A percentile compares a stretch with the other conserved stretches of the same genome.
These are phyloP conservation scores for Trichosporon inkin DNA, from an alignment of 1,284 basidiomycete species.

Conservation along the genomic window DNA sequence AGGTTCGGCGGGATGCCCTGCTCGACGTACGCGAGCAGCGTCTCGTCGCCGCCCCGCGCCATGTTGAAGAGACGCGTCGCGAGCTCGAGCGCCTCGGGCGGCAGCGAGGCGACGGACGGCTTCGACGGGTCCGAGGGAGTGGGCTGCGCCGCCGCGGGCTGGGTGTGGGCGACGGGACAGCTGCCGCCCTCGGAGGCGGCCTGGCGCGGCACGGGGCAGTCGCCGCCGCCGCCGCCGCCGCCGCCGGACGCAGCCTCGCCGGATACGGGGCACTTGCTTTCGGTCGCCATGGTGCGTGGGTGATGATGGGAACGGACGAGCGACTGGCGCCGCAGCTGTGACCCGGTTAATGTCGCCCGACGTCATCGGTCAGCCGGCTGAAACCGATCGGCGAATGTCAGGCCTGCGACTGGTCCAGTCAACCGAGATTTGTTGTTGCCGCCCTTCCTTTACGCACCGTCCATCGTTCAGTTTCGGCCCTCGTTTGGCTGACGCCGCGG, in stretches of 20 bases:
- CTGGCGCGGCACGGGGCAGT: not conserved
- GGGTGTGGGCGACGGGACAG: not conserved
- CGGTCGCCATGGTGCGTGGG: not conserved
- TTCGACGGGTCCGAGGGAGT: not conserved
- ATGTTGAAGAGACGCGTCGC: slow-evolving; percentile 72
- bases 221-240: not conserved
- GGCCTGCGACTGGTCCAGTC: slow-evolving; percentile 2
- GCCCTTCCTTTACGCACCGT: not conserved
- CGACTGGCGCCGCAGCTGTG: not conserved
- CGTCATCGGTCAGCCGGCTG: slow-evolving; percentile 1
- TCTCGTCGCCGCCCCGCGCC: slow-evolving; percentile 61
- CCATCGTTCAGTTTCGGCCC: not conserved
- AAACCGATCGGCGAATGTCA: slow-evolving; percentile 7
- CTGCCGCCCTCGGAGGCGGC: not conserved
- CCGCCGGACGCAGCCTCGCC: not conserved
- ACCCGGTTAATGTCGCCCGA: not conserved
- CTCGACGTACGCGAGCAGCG: slow-evolving; percentile 60
- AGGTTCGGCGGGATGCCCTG: slow-evolving; percentile 72
- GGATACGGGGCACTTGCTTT: not conserved
- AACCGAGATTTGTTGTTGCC: not conserved
- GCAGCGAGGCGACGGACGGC: slow-evolving; percentile 14
- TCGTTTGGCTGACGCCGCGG: not conserved
- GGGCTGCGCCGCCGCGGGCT: not conserved
- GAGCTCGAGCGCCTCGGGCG: slow-evolving; percentile 60
- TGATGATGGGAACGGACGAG: not conserved